phyloP scores from a whole-genome alignment of 306 rosid species.

The Mucuna pruriens region DNA sequence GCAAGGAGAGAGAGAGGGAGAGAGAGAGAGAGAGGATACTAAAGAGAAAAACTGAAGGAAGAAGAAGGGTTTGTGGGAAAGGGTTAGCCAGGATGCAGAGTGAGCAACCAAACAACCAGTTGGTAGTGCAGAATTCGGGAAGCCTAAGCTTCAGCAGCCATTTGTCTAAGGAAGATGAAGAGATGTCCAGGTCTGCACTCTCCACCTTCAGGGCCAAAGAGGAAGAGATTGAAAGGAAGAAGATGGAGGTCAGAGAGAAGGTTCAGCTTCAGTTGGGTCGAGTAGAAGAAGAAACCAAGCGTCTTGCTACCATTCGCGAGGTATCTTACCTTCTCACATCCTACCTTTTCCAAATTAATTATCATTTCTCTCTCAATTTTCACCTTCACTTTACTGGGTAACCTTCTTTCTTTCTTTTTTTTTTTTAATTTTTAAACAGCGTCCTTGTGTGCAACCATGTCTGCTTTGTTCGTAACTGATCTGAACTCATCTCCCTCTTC shows the following conservation, averaged over 20 bases:
- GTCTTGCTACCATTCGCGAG: conserved; percentile 92
- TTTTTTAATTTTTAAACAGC: neutral
- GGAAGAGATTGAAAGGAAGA: conserved; percentile 96
- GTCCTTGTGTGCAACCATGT: neutral
- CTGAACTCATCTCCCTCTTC: neutral
- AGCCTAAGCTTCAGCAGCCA: conserved; percentile 94
- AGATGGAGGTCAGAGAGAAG: conserved; percentile 90
- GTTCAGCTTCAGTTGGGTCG: conserved; percentile 93
- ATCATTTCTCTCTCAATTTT: neutral
- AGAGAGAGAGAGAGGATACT: neutral
- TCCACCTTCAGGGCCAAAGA: conserved; percentile 92
- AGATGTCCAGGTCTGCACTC: conserved; percentile 94
- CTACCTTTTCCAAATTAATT: neutral
- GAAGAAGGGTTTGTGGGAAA: conserved; percentile 32
- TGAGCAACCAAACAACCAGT: conserved; percentile 61
- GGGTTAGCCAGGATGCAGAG: conserved; percentile 57
- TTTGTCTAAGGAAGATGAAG: conserved; percentile 90
- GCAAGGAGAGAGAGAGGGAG: conserved; percentile 9
- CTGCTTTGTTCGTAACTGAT: conserved; percentile 13
- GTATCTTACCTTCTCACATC: conserved; percentile 37
- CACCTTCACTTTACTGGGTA: neutral
- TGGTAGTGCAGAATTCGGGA: conserved; percentile 82
- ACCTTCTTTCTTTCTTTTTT: neutral
- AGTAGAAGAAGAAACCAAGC: conserved; percentile 95
- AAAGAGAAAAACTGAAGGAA: conserved; percentile 49